Evolutionary conservation across 164 flowering plant species (phyloP).

Genomic region (Stephania yunnanensis): DNA sequence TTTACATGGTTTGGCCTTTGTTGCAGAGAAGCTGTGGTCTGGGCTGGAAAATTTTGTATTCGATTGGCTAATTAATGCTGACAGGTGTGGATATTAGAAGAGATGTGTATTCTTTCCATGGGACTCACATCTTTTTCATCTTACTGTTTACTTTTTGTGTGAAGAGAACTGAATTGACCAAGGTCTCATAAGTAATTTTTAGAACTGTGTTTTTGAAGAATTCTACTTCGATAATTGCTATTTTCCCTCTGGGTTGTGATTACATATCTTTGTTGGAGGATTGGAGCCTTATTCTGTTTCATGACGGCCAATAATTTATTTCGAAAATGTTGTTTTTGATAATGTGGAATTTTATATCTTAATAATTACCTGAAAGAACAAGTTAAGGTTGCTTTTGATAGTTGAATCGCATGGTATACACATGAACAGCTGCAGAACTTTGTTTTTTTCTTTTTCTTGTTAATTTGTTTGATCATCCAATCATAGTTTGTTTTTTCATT

Average conservation of each 20-base stretch:
- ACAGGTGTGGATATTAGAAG: constrained; percentile 48
- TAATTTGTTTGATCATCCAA: background rate
- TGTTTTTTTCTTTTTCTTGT: background rate
- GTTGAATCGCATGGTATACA: background rate
- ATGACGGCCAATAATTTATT: background rate
- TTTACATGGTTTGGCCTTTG: constrained; percentile 7
- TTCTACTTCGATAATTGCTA: background rate
- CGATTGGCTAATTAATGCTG: constrained; percentile 98
- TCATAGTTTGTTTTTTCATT: background rate
- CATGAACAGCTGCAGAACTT: background rate
- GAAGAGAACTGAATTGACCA: background rate
- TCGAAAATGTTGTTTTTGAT: background rate
- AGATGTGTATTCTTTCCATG: background rate
- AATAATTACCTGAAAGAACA: background rate
- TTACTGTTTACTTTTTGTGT: background rate
- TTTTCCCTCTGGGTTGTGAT: background rate
- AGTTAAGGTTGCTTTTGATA: background rate
- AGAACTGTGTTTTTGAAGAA: background rate
- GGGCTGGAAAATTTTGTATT: constrained; percentile 98
- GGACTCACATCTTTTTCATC: constrained; percentile 1
- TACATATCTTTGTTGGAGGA: background rate
- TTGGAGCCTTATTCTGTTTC: background rate
- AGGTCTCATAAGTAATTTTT: background rate
- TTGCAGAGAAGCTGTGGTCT: constrained; percentile 93
- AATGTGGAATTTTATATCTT: background rate